Conservation (phyloP, 2,329 filamentous ascomycete species). For the Diaporthe helianthi region DNA sequence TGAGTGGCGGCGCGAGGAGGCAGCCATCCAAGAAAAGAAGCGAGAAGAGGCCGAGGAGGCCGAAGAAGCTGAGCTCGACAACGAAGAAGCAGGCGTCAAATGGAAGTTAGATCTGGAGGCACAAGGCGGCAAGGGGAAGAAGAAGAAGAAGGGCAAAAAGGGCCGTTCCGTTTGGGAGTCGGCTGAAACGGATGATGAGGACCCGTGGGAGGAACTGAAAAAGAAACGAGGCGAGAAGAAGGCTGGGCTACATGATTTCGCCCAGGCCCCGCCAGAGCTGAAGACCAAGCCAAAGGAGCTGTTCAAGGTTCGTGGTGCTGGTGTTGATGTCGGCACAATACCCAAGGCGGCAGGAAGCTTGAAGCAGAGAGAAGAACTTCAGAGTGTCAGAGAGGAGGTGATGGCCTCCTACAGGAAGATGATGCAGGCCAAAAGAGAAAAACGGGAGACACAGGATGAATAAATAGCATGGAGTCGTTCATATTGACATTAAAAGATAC, state of each 20-base stretch:
- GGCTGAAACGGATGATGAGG: conserved; percentile 59
- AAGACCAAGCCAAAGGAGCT: conserved; percentile 69
- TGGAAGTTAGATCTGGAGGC: conserved; percentile 57
- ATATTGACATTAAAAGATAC: neutral
- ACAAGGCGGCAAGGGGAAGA: conserved; percentile 49
- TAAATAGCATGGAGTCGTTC: neutral
- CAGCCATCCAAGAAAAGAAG: conserved; percentile 66
- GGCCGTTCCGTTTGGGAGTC: conserved; percentile 51
- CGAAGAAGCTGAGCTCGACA: conserved; percentile 68
- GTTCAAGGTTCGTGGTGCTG: conserved; percentile 68
- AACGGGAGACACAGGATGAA: neutral
- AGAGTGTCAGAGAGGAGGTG: conserved; percentile 72
- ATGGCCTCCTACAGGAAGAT: conserved; percentile 76
- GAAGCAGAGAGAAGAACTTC: conserved; percentile 74
- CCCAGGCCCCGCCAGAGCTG: conserved; percentile 77
- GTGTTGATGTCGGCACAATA: conserved; percentile 72
- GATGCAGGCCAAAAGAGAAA: conserved; percentile 63
- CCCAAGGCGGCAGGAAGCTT: conserved; percentile 75
- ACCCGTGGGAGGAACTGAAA: conserved; percentile 79
- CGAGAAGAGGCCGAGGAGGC: conserved; percentile 71
- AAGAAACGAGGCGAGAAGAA: conserved; percentile 66
- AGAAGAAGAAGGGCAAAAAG: conserved; percentile 47
- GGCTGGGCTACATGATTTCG: conserved; percentile 62
- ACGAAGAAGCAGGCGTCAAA: conserved; percentile 59
- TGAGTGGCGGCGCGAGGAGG: conserved; percentile 75